These are phyloP conservation scores for Wickerhamiella australiensis DNA, from an alignment of 805 yeast genomes.

Conservation along the genomic window DNA sequence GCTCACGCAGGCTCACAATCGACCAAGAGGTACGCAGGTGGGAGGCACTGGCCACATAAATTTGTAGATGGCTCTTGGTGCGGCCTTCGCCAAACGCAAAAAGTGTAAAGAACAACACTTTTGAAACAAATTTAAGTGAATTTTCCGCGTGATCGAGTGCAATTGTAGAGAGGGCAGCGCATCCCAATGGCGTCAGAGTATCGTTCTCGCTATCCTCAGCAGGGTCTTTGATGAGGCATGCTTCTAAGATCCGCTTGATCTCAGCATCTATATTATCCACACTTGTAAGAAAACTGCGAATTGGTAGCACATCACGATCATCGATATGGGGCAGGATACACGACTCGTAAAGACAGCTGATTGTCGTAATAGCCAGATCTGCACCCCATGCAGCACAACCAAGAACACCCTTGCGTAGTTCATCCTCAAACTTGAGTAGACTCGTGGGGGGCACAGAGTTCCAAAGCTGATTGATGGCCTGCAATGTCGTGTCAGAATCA, in stretches of 20 bases:
- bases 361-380: constrained; percentile 21
- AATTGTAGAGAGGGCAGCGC: constrained; percentile 15
- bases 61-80: constrained; percentile 11
- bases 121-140: constrained; percentile 11
- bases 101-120: constrained; percentile 11
- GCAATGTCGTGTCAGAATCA: background rate
- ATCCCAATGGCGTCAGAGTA: constrained; percentile 15
- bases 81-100: constrained; percentile 21
- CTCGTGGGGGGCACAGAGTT: background rate
- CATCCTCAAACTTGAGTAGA: constrained; percentile 5
- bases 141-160: constrained; percentile 14
- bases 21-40: constrained; percentile 10
- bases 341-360: constrained; percentile 13
- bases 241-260: background rate
- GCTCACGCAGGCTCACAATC: constrained; percentile 9
- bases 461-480: background rate
- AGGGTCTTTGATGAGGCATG: constrained; percentile 7
- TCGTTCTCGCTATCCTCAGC: background rate
- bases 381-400: constrained; percentile 4
- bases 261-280: constrained; percentile 13
- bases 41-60: constrained; percentile 6
- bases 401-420: background rate
- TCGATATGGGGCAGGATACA: constrained; percentile 14
- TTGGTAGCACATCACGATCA: constrained; percentile 11
- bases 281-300: constrained; percentile 13